Conservation (phyloP, 176 grass and related monocot genomes). For the Triticum urartu region DNA sequence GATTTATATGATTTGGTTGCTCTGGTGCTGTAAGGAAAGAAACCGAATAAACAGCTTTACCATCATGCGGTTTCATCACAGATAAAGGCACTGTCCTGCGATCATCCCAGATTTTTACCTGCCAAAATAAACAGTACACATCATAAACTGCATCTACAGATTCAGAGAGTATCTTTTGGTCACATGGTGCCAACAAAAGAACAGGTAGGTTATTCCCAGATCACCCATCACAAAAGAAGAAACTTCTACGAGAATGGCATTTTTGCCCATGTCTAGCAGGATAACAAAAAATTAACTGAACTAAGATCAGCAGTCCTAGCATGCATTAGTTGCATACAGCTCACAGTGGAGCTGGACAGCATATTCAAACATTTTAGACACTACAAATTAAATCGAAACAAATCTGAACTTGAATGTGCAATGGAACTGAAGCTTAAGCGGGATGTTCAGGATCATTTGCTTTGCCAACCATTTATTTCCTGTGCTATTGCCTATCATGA, state of each 20-base stretch:
- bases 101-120: conserved; percentile 99
- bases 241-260: not conserved
- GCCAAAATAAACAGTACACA: conserved; percentile 16
- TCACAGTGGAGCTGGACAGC: not conserved
- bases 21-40: conserved; percentile 80
- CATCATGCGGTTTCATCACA: conserved; percentile 74
- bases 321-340: not conserved
- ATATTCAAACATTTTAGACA: not conserved
- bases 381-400: not conserved
- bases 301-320: not conserved
- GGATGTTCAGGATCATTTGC: not conserved
- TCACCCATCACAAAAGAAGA: not conserved
- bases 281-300: not conserved
- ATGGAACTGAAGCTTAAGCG: not conserved
- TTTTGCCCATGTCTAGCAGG: conserved; percentile 3
- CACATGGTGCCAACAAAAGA: conserved; percentile 8
- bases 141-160: conserved; percentile 8
- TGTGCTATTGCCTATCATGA: not conserved
- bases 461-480: conserved; percentile 11
- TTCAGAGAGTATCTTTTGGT: not conserved
- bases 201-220: not conserved
- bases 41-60: conserved; percentile 76
- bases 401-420: not conserved
- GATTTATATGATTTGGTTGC: conserved; percentile 87
- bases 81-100: conserved; percentile 58